phyloP scores from a whole-genome alignment of 192 early-diverging fungal genomes.

The Thoreauomyces humboldtii region DNA sequence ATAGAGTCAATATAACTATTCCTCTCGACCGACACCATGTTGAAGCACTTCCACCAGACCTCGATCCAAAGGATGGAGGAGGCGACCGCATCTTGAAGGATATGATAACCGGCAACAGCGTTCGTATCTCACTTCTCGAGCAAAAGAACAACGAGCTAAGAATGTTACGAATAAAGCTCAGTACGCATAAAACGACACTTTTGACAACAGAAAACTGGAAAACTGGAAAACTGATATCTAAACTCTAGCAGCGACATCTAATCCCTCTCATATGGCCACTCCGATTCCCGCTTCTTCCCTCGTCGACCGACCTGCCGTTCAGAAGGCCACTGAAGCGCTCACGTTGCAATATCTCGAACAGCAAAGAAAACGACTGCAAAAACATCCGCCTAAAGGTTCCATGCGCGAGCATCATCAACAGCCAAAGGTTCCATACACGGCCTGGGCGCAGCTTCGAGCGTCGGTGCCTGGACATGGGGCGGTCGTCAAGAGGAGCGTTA shows the following conservation, averaged over 20 bases:
- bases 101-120: slow-evolving; percentile 44
- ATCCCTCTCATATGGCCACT: not conserved
- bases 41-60: not conserved
- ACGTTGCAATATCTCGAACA: slow-evolving; percentile 11
- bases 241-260: not conserved
- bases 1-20: not conserved
- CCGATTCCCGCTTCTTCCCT: not conserved
- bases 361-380: not conserved
- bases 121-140: slow-evolving; percentile 44
- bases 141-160: slow-evolving; percentile 48
- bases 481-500: not conserved
- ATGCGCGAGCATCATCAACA: not conserved
- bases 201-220: no score
- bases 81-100: slow-evolving; percentile 36
- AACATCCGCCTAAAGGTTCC: not conserved
- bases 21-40: not conserved
- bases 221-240: no score
- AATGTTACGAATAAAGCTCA: slow-evolving; percentile 29
- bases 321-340: not conserved
- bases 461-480: not conserved
- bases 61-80: slow-evolving; percentile 9
- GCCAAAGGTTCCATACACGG: not conserved
- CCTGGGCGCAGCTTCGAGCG: not conserved
- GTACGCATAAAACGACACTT: slow-evolving; percentile 15
- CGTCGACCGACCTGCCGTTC: slow-evolving; percentile 5